A percentile compares a stretch with the other conserved stretches of the same genome.
Evolutionary conservation across 257 asterid species (phyloP).

Genomic region (Primulina huaijiensis): DNA sequence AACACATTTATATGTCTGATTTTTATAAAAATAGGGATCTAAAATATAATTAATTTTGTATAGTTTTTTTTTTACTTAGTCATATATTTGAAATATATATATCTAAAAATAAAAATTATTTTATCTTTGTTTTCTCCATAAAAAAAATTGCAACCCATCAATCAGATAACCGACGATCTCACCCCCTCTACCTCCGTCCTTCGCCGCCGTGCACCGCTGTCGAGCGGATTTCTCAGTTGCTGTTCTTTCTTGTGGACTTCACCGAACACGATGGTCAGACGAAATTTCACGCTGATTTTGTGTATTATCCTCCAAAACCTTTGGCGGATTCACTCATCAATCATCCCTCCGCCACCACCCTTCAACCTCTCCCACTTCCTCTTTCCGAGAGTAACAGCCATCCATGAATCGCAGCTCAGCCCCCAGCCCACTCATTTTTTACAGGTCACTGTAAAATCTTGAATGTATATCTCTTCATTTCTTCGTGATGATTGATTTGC

Average conservation of each 20-base stretch:
- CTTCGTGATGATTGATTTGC: neutral
- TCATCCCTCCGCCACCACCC: constrained; percentile 36
- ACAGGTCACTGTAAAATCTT: constrained; percentile 31
- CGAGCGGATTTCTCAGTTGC: neutral
- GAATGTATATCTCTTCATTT: neutral
- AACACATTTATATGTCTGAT: too few species aligned
- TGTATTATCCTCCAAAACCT: constrained; percentile 25
- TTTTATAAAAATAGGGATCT: too few species aligned
- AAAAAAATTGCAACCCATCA: neutral
- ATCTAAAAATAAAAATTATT: too few species aligned
- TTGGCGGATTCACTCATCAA: constrained; percentile 31
- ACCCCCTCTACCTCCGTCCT: neutral
- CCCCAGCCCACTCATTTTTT: constrained; percentile 36
- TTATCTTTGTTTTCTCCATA: too few species aligned
- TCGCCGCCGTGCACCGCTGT: neutral
- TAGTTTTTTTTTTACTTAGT: too few species aligned
- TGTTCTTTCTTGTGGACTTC: neutral
- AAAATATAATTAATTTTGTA: too few species aligned
- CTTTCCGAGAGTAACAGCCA: constrained; percentile 41
- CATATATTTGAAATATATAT: too few species aligned
- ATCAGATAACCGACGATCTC: neutral
- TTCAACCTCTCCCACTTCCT: constrained; percentile 50
- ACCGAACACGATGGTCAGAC: neutral
- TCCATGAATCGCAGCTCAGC: constrained; percentile 30
- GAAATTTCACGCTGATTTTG: constrained; percentile 18